Evolutionary conservation across 2,329 filamentous ascomycete species (phyloP).

Genomic region (Trichoderma sp.): DNA sequence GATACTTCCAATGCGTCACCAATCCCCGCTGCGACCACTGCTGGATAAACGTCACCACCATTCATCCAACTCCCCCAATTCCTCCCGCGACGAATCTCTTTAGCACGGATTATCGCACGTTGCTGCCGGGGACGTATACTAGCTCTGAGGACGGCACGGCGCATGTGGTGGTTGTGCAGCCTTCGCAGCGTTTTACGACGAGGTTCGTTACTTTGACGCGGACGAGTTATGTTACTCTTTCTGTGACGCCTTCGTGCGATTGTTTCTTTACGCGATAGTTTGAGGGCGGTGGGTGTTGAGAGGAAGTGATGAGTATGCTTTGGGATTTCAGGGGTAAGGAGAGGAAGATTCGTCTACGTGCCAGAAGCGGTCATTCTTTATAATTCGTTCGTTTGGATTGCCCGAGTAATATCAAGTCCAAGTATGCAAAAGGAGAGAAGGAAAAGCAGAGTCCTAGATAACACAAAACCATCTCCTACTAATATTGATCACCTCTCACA

Average conservation of each 20-base stretch:
- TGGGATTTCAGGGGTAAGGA: neutral
- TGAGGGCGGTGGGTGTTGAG: neutral
- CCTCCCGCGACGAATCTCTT: neutral
- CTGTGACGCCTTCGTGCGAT: neutral
- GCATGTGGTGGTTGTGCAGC: slow-evolving; percentile 7
- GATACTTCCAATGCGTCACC: slow-evolving; percentile 35
- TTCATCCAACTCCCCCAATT: slow-evolving; percentile 16
- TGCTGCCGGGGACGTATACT: slow-evolving; percentile 1
- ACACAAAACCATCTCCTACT: neutral
- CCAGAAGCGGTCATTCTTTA: neutral
- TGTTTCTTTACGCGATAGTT: neutral
- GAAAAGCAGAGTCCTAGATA: neutral
- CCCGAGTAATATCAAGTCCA: neutral
- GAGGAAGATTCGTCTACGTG: neutral
- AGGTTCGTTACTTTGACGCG: neutral
- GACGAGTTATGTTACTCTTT: neutral
- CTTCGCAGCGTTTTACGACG: neutral
- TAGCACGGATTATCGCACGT: slow-evolving; percentile 9
- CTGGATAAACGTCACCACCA: slow-evolving; percentile 21
- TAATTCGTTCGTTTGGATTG: neutral
- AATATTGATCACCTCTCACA: neutral
- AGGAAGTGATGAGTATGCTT: neutral
- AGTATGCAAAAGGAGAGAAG: neutral
- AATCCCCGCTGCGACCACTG: slow-evolving; percentile 31
- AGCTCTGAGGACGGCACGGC: neutral